phyloP scores from a whole-genome alignment of 768 basidiomycete species.

The Tricholoma flavovirens region DNA sequence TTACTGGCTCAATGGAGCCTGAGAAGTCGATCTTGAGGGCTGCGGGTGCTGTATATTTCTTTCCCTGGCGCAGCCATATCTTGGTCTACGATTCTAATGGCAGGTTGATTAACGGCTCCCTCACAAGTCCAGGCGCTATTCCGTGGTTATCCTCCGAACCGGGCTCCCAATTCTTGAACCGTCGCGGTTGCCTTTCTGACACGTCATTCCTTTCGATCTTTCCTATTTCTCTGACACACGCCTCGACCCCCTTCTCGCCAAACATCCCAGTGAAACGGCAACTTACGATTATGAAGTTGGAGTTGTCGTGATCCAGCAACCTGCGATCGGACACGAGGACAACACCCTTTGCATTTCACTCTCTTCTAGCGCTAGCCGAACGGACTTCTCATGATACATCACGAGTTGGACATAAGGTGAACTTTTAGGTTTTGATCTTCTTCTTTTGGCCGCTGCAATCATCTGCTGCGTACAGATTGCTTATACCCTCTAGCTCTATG shows the following conservation, averaged over 20 bases:
- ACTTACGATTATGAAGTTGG: no score
- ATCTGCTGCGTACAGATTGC: background rate
- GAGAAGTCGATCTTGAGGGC: background rate
- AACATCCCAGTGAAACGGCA: no score
- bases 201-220: background rate
- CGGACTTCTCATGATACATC: background rate
- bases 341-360: background rate
- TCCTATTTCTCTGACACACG: no score
- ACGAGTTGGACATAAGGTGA: background rate
- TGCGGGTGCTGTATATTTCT: background rate
- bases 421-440: background rate
- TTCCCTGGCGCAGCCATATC: background rate
- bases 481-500: background rate
- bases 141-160: background rate
- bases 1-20: background rate
- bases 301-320: background rate
- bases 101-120: background rate
- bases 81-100: background rate
- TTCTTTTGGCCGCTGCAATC: background rate
- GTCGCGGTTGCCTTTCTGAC: background rate
- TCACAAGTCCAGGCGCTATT: background rate
- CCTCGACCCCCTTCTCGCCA: no score
- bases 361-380: background rate
- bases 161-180: background rate
- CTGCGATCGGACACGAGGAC: background rate